These are phyloP conservation scores for Luffa aegyptiaca DNA, from an alignment of 306 rosid genomes.

Conservation along the genomic window DNA sequence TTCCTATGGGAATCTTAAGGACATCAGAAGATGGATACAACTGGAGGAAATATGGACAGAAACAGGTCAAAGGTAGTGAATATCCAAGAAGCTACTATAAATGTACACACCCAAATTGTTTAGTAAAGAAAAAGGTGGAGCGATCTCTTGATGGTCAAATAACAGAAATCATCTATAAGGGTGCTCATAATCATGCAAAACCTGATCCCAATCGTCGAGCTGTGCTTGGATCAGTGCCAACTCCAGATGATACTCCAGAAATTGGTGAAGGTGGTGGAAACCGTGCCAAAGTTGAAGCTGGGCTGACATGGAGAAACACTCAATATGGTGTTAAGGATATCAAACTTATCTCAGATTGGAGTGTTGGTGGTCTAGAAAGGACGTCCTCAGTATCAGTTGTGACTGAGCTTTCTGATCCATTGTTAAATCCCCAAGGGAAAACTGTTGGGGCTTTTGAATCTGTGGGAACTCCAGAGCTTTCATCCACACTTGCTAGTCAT, in stretches of 20 bases:
- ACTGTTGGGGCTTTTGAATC: conserved; percentile 35
- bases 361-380: conserved; percentile 50
- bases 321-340: conserved; percentile 31
- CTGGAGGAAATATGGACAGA: conserved; percentile 96
- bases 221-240: conserved; percentile 26
- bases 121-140: conserved; percentile 89
- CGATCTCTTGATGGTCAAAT: conserved; percentile 82
- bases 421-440: conserved; percentile 34
- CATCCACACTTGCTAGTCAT: conserved; percentile 52
- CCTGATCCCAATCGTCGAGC: conserved; percentile 51
- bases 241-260: conserved; percentile 39
- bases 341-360: conserved; percentile 33
- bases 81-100: conserved; percentile 90
- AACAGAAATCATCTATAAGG: conserved; percentile 79
- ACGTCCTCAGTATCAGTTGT: conserved; percentile 46
- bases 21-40: conserved; percentile 78
- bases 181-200: conserved; percentile 65
- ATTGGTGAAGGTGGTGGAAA: conserved; percentile 41
- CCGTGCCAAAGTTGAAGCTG: conserved; percentile 32
- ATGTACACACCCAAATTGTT: conserved; percentile 69
- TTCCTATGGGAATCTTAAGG: conserved; percentile 32
- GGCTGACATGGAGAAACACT: conserved; percentile 36
- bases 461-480: conserved; percentile 48
- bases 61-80: conserved; percentile 89
- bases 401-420: conserved; percentile 49